Base-by-base conservation (phyloP, 164 flowering plant species). In the Sextonia rubra region DNA sequence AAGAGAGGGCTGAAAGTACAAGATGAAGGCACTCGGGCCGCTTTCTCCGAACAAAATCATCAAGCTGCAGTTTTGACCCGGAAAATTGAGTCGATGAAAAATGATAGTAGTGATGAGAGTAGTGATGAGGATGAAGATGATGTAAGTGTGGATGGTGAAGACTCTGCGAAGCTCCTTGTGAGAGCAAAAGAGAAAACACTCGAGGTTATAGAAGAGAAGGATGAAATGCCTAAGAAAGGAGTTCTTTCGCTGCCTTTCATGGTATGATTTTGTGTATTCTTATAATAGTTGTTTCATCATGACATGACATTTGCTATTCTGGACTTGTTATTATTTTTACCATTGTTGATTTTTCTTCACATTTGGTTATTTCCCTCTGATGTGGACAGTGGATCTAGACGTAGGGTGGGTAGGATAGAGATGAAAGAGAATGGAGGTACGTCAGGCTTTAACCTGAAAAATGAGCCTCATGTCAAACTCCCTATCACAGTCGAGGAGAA, bases 11-110 rank as follows among this genome's bases (percentile, higher is more conserved):
- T 95, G 77, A 61, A 74, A 71, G 77, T 69, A 65, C 98, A 91
- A 82, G 97, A 93, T 86, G 98, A 90, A 76, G 93, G 89, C 52
- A 95, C 99, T 73, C 84, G 91, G 68, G 89, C 87, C 77, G 99
- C 99, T 62, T 84, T 95, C 47, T 69, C 94, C 48, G 92, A 91
- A 68, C 98, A 95, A 80, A 89, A 90, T 73, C 84, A 87, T 67
- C 81, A 80, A 74, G 93, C 91, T 83, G 80, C 89, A 30, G 78
- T 74, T 73, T 82, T 95, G 86, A 89, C 89, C 25, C 86, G 97
- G 76, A 95, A 95, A 80, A 89, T 87, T 82, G 83, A 87, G 68
- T 85, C 97, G 6, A 83, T 90, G 90, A 87, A 84, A 71, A 74
- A 58, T 70, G 86, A 89, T 78, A 86, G 90, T 79, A 86, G 89